Base-by-base conservation (phyloP, 331 rosid species). In the Prunus yedoensis region DNA sequence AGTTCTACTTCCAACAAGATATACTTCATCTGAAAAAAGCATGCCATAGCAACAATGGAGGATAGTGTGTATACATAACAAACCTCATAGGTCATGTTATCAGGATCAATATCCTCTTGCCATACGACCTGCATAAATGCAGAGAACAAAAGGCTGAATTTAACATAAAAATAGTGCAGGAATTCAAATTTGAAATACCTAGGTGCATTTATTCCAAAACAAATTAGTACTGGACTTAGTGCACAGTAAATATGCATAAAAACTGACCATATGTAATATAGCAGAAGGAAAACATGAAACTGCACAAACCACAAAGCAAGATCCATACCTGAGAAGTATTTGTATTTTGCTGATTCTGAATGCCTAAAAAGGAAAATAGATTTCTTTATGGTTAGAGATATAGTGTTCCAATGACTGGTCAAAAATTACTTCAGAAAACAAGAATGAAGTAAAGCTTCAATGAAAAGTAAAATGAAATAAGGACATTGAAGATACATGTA, bases 81-180 rank as follows among this genome's bases (percentile, higher is more conserved):
- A 50, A 94, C 97, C 98, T 94, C 96, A 73, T 94, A 94, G 50
- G 97, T 90, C 98, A 94, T 90, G 84, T 83, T 88, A 82, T 94
- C 98, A 7, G 95, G 96, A 86, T 91, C 97, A 25, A 91, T 77
- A 59, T 80, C 79, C 79, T 90, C 98, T 82, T 94, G 97, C 97
- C 97, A 94, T 70, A 70, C 61, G 66, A 75, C 89, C 98, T 90
- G 88, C 80, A 79, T 59, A 58, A 54, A 77, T 62, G 77, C 66
- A 78, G 60, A 74, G 56, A 6, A 72, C 73, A 68, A 80, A 69
- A 57, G 35, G 61, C 47, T 25, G 47, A 57, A 21, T 8, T 45
- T 57, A 57, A 23, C 17, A 4, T 10, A 21, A 57, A 30, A 15
- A 27, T 54, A 23, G 67, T 27, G 66, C 41, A 56, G 25, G 10